Conservation (phyloP, 108 stramenopile genomes). For the Seminavis robusta region DNA sequence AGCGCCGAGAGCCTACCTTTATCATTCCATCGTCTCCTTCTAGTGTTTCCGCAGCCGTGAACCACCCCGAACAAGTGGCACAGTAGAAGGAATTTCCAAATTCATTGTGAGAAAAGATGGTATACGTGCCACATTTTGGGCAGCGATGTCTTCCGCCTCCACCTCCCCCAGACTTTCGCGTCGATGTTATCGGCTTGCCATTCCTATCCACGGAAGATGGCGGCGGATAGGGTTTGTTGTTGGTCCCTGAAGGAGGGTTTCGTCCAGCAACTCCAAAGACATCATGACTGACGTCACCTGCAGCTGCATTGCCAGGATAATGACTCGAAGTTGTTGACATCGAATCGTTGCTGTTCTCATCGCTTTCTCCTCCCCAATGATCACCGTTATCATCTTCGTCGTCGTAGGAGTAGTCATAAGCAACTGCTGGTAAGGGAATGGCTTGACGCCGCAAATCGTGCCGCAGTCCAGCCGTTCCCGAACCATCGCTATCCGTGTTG, state of each 20-base stretch:
- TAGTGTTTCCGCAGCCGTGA: constrained; percentile 29
- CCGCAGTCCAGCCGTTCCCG: no score
- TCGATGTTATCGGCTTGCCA: background rate
- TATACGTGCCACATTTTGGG: constrained; percentile 71
- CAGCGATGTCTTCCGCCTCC: constrained; percentile 53
- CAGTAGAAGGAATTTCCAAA: constrained; percentile 81
- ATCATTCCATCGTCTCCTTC: constrained; percentile 7
- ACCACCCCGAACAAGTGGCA: constrained; percentile 86
- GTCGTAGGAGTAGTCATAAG: constrained; percentile 13
- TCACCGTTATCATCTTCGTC: constrained; percentile 9
- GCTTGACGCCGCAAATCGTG: no score
- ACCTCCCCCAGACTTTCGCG: constrained; percentile 29
- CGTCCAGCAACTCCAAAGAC: background rate
- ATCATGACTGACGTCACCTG: background rate
- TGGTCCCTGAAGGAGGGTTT: background rate
- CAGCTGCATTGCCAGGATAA: no score
- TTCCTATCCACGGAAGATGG: background rate
- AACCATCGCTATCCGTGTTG: no score
- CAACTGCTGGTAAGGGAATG: constrained; percentile 1
- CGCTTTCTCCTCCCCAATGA: no score
- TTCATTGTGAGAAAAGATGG: constrained; percentile 61
- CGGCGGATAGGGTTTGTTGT: background rate
- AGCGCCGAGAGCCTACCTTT: no score
- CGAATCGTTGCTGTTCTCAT: background rate
- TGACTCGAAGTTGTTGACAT: background rate